Evolutionary conservation across 257 asterid species (phyloP).

Genomic region (Handroanthus guayacan): DNA sequence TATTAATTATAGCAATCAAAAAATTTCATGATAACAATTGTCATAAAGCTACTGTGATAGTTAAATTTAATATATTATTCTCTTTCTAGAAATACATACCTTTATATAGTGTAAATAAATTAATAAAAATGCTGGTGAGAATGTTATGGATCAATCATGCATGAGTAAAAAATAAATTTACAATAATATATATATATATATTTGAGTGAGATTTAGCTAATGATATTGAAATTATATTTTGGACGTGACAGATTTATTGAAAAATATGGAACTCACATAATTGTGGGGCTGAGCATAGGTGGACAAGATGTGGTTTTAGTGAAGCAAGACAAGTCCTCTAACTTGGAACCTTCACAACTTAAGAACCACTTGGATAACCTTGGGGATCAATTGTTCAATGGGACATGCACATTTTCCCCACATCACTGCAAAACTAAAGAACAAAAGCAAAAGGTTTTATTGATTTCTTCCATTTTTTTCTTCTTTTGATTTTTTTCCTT

Average conservation of each 20-base stretch:
- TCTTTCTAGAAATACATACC: too few species aligned
- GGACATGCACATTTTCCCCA: conserved; percentile 73
- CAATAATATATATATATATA: neutral
- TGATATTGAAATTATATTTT: conserved; percentile 22
- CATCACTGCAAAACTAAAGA: conserved; percentile 55
- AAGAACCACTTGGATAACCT: conserved; percentile 78
- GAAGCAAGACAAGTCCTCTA: conserved; percentile 77
- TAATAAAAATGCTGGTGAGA: neutral
- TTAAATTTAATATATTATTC: too few species aligned
- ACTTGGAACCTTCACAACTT: conserved; percentile 73
- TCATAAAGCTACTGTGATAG: too few species aligned
- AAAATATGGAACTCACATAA: conserved; percentile 90
- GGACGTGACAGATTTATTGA: conserved; percentile 80
- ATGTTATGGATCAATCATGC: conserved; percentile 1
- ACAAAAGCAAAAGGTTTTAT: conserved; percentile 58
- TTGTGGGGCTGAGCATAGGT: conserved; percentile 89
- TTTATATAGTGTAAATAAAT: neutral
- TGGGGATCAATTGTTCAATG: conserved; percentile 80
- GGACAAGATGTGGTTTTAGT: conserved; percentile 87
- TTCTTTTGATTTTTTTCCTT: neutral
- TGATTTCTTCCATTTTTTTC: neutral
- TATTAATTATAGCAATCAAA: too few species aligned
- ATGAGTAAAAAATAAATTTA: neutral
- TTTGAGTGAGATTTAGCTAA: neutral
- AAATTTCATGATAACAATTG: too few species aligned